A percentile compares a stretch with the other conserved stretches of the same genome.
Evolutionary conservation across 2,329 filamentous ascomycete genomes (phyloP).

Genomic region (Fusarium oxysporum): DNA sequence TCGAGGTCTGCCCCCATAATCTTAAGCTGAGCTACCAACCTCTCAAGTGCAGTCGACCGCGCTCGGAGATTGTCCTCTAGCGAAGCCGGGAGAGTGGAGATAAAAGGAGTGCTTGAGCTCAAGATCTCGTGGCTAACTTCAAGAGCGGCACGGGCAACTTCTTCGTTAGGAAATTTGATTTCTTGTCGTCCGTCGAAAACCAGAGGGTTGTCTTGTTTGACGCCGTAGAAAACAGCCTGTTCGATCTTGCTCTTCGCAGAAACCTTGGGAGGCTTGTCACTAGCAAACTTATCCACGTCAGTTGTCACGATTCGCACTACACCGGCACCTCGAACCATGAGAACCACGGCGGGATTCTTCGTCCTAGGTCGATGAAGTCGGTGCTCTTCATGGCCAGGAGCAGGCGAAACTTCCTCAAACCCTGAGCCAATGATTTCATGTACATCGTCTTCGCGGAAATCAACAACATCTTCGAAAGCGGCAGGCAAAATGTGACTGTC

Average conservation of each 20-base stretch:
- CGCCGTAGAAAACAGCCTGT: constrained; percentile 93
- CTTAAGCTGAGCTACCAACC: constrained; percentile 78
- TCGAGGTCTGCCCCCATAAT: constrained; percentile 74
- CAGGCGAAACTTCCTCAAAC: constrained; percentile 66
- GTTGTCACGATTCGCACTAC: constrained; percentile 69
- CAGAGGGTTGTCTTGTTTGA: constrained; percentile 85
- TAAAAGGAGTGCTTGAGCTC: constrained; percentile 78
- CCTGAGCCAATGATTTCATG: constrained; percentile 74
- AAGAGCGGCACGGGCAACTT: constrained; percentile 81
- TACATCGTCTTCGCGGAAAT: constrained; percentile 75
- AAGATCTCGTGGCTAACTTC: constrained; percentile 85
- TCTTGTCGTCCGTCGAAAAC: constrained; percentile 78
- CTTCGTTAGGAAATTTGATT: constrained; percentile 73
- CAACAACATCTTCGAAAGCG: constrained; percentile 87
- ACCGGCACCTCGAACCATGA: constrained; percentile 72
- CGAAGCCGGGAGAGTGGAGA: constrained; percentile 78
- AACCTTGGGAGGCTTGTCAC: constrained; percentile 69
- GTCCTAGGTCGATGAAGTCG: constrained; percentile 65
- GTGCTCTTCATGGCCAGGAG: constrained; percentile 56
- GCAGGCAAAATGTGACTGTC: constrained; percentile 72
- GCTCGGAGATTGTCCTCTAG: constrained; percentile 84
- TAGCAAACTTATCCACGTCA: constrained; percentile 70
- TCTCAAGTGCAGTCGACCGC: constrained; percentile 78
- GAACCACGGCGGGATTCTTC: constrained; percentile 71
- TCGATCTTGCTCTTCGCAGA: constrained; percentile 91